Base-by-base conservation (phyloP, 805 yeast species). In the Candida dendrica region DNA sequence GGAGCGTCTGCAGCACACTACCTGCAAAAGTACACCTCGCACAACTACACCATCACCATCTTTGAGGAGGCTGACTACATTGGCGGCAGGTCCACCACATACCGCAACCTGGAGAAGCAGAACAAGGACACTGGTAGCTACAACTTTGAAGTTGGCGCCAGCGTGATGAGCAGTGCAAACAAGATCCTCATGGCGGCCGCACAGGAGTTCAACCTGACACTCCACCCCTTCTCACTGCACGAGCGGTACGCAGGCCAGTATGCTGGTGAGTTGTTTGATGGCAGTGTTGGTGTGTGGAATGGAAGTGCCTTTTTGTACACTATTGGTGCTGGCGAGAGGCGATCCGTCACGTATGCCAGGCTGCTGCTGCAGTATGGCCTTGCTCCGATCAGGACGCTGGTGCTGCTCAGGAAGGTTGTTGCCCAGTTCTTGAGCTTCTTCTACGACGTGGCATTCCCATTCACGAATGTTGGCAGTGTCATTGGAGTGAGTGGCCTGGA, bases 1-100 rank as follows among this genome's bases (percentile, higher is more conserved):
- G 79, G 79, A 1, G 54, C 75, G 1, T 55, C 72, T 3, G 60
- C 71, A n/a, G 71, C 78, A 3, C 66, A 70, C 47, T 61, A 73
- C 43, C 56, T 72, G 14, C 66, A 69, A 32, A 63, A 60, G 37
- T 71, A 52, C 47, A 58, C 71, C 1, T 49, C 58, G 26, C 46
- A 52, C 37, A 44, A 46, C 0, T 68, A 50, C 44, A 59, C 72
- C 38, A 58, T 74, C 38, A 67, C 72, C 0, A 51, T 74, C 1
- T 73, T 61, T 49, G 79, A 74, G 34, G 44, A 51, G 16, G 59
- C 58, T 26, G 49, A 47, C 9, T 61, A 66, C 43, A 47, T 73
- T 26, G 79, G 79, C 8, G 79, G 79, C 0, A 52, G 79, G 29
- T 58, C 71, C 2, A 64, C 68, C 2, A 65, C 71, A 0, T 55